A percentile compares a stretch with the other conserved stretches of the same genome.
Conservation (phyloP, 1,284 basidiomycete genomes). For the Irpex sp. region DNA sequence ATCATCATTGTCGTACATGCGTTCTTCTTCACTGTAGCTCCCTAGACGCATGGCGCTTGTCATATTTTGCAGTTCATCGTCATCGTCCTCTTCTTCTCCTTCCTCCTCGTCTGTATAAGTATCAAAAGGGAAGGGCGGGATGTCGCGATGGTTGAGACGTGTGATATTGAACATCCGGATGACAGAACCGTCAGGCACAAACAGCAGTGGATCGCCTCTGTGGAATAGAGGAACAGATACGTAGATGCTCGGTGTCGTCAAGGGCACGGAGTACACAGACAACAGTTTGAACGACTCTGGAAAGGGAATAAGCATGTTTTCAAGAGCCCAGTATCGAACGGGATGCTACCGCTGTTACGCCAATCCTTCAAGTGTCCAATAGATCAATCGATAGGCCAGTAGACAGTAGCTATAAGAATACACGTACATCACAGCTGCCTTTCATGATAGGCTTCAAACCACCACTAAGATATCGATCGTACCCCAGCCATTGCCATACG, state of each 20-base stretch:
- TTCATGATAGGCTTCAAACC: constrained; percentile 39
- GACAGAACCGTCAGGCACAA: constrained; percentile 38
- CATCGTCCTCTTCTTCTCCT: constrained; percentile 4
- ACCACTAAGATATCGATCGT: constrained; percentile 62
- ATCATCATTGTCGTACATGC: not conserved
- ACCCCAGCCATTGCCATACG: constrained; percentile 65
- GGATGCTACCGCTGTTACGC: constrained; percentile 57
- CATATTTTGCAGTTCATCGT: constrained; percentile 1
- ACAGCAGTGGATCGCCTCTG: constrained; percentile 48
- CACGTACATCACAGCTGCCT: constrained; percentile 58
- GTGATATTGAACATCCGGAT: constrained; percentile 46
- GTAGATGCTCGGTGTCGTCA: constrained; percentile 34
- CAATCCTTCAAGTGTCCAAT: constrained; percentile 49
- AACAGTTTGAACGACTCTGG: constrained; percentile 62
- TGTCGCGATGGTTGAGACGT: constrained; percentile 37
- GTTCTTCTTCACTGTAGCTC: not conserved
- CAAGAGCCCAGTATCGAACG: not conserved
- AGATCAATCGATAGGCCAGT: constrained; percentile 7
- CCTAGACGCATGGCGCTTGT: not conserved
- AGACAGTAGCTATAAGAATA: not conserved
- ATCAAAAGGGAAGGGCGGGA: constrained; percentile 23
- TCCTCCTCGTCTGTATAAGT: constrained; percentile 9
- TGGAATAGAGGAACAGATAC: constrained; percentile 26
- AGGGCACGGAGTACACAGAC: constrained; percentile 43
- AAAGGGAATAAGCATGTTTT: not conserved